Evolutionary conservation across 164 flowering plant genomes (phyloP), one percentile per base, ranked within the genome.

Genomic region (Magnolia changhungtana): DNA sequence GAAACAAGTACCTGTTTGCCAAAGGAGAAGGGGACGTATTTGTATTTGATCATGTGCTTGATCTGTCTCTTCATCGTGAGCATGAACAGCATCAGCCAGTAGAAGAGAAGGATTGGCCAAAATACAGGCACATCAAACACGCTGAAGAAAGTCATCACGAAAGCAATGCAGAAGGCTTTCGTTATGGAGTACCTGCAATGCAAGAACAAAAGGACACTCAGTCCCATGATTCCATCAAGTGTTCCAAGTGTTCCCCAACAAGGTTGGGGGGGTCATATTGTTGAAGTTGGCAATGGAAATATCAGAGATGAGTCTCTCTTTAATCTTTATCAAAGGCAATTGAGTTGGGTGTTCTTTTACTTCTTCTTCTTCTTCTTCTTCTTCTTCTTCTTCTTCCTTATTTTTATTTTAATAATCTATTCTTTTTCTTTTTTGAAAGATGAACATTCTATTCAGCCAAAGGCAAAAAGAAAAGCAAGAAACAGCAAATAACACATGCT

Each of bases 51-150:
- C 98, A 94, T 92, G 82, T 89, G 98, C 67, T 81, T 67, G 75
- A 92, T 88, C 81, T 94, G 97, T 78, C 86, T 87, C 86, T 89
- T 92, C 93, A 92, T 91, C 4, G 93, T 94, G 77, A 89, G 85
- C 67, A 81, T 74, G 82, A 92, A 91, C 51, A 94, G 85, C 72
- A 89, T 75, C 50, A 91, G 5, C 94, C 94, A 92, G 88, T 94
- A 94, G 85, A 92, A 84, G 72, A 92, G 87, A 59, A 94, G 90
- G 65, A 92, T 90, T 7, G 98, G 98, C 98, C 97, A 94, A 78
- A 94, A 91, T 27, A 92, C 97, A 52, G 97, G 98, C 63, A 92
- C 92, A 77, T 94, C 97, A 83, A 94, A 90, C 16, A 76, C 83
- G n/a, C 79, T 70, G 85, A 88, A 91, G 86, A 94, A 94, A 68